phyloP scores from a whole-genome alignment of 2,329 filamentous ascomycete genomes.

The Penicillium paneum region DNA sequence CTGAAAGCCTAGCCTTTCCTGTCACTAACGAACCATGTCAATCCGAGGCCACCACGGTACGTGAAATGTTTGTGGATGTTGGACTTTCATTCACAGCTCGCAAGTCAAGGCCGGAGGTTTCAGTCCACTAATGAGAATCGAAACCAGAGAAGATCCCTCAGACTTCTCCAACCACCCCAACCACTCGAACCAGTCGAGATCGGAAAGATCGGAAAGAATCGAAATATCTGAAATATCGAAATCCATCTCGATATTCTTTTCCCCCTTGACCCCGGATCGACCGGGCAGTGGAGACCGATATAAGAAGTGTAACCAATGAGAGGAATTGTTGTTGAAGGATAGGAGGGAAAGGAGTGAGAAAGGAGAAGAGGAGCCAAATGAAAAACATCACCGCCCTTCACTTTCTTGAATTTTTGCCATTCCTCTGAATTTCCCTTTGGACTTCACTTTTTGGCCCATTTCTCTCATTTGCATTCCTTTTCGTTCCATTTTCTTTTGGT shows the following conservation, averaged over 20 bases:
- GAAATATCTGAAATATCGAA: not conserved
- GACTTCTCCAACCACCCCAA: no score
- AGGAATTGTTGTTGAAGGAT: not conserved
- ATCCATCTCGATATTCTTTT: not conserved
- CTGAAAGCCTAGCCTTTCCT: not conserved
- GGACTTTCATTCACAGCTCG: not conserved
- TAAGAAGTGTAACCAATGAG: conserved; percentile 19
- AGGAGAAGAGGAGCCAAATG: not conserved
- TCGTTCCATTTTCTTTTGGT: not conserved
- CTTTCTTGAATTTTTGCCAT: not conserved
- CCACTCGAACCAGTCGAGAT: not conserved
- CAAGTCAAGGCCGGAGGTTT: conserved; percentile 11
- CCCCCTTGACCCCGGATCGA: conserved; percentile 25
- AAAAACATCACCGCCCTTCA: not conserved
- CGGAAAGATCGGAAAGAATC: not conserved
- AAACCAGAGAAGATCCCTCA: not conserved
- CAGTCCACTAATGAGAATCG: conserved; percentile 16
- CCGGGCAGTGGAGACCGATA: conserved; percentile 18
- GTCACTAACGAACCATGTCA: not conserved
- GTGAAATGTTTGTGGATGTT: not conserved
- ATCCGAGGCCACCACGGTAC: not conserved
- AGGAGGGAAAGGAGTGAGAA: not conserved
- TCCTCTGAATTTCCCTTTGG: not conserved
- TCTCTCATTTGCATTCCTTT: conserved; percentile 1
- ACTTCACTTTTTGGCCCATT: not conserved